phyloP scores from a whole-genome alignment of 306 rosid species.

The Fragaria vesca region DNA sequence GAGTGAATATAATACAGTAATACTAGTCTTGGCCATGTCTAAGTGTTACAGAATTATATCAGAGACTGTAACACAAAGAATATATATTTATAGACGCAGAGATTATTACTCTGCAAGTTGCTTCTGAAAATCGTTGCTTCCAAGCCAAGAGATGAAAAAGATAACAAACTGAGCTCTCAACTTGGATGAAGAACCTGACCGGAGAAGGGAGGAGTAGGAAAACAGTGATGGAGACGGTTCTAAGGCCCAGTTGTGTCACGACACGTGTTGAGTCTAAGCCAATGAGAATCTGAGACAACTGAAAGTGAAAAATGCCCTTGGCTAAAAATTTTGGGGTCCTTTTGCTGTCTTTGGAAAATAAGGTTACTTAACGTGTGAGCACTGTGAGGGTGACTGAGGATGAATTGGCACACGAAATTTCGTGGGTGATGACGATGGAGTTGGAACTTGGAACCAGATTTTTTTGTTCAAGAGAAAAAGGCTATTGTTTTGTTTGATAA shows the following conservation, averaged over 20 bases:
- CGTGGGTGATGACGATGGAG: background rate
- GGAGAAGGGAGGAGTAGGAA: background rate
- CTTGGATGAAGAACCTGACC: background rate
- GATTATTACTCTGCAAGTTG: constrained; percentile 8
- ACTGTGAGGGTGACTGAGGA: background rate
- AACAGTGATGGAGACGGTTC: background rate
- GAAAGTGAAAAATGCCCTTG: background rate
- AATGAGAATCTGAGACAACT: background rate
- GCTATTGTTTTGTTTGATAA: background rate
- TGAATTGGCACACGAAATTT: background rate
- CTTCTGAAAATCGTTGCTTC: constrained; percentile 2
- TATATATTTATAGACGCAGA: background rate
- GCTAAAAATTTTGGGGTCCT: background rate
- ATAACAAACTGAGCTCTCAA: background rate
- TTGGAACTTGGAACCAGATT: background rate
- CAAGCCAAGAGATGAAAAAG: constrained; percentile 22
- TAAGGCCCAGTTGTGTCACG: background rate
- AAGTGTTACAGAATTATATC: background rate
- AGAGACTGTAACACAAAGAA: background rate
- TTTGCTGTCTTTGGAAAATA: background rate
- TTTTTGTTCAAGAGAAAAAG: background rate
- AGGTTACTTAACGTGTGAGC: background rate
- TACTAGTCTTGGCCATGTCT: constrained; percentile 22
- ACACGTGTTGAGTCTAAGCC: constrained; percentile 1
- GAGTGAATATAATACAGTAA: background rate